A percentile compares a stretch with the other conserved stretches of the same genome.
Evolutionary conservation across 371 early-diverging fungal species (phyloP).

Genomic region (Saksenaea vasiformis): DNA sequence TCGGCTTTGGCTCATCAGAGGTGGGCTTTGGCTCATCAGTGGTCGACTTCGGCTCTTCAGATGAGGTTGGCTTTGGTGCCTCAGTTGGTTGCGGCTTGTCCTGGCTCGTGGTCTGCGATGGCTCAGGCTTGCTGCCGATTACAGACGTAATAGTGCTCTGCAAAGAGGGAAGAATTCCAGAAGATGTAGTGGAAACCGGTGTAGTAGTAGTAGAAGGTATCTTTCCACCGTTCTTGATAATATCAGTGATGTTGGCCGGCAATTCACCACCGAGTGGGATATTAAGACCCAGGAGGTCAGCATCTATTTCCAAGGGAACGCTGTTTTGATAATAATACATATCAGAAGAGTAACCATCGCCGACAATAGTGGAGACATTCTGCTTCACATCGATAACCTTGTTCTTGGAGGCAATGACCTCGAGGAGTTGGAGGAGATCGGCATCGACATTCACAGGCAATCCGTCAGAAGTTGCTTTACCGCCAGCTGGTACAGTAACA

Average conservation of each 20-base stretch:
- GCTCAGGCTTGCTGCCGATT: neutral
- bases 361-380: slow-evolving; percentile 25
- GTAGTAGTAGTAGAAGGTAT: neutral
- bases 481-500: slow-evolving; percentile 17
- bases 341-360: slow-evolving; percentile 19
- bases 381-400: slow-evolving; percentile 20
- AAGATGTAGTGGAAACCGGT: neutral
- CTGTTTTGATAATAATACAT: slow-evolving; percentile 34
- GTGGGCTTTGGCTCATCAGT: slow-evolving; percentile 1
- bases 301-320: slow-evolving; percentile 19
- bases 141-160: slow-evolving; percentile 4
- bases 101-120: neutral
- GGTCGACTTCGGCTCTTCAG: slow-evolving; percentile 3
- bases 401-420: slow-evolving; percentile 6
- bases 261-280: neutral
- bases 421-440: neutral
- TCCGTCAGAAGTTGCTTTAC: neutral
- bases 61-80: neutral
- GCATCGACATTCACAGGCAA: slow-evolving; percentile 14
- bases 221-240: neutral
- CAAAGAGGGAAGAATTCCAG: neutral
- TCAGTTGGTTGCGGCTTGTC: slow-evolving; percentile 8
- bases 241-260: slow-evolving; percentile 3
- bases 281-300: neutral
- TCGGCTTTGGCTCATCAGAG: neutral